These are phyloP conservation scores for Komagataella populi DNA, from an alignment of 805 yeast genomes.

Conservation along the genomic window DNA sequence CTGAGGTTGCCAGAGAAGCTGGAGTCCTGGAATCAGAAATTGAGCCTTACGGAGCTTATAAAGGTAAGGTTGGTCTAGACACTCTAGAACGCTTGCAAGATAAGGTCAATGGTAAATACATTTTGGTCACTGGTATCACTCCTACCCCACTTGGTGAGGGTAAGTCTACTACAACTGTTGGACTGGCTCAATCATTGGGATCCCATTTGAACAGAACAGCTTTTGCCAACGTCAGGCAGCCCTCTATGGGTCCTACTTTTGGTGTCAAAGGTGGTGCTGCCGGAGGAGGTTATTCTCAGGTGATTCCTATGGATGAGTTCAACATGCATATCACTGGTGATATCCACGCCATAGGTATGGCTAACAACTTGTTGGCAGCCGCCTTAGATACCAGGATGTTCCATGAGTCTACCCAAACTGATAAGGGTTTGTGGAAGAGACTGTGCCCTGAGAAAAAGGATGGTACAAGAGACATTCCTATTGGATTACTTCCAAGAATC, in stretches of 20 bases:
- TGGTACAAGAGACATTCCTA: conserved; percentile 67
- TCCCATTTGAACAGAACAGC: conserved; percentile 76
- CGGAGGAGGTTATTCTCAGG: conserved; percentile 97
- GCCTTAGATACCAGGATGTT: conserved; percentile 96
- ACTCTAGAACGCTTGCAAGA: conserved; percentile 53
- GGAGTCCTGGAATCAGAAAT: conserved; percentile 71
- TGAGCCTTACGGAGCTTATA: conserved; percentile 79
- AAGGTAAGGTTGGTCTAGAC: conserved; percentile 74
- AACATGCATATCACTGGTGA: conserved; percentile 97
- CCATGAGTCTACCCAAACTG: conserved; percentile 79
- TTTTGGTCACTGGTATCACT: conserved; percentile 92
- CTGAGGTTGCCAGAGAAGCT: conserved; percentile 62
- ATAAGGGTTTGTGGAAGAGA: conserved; percentile 68
- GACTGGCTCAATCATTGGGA: conserved; percentile 92
- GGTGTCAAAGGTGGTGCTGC: conserved; percentile 99
- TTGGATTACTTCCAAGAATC: conserved; percentile 66
- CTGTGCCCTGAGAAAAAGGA: conserved; percentile 71
- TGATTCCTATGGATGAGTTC: conserved; percentile 97
- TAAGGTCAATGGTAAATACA: conserved; percentile 66
- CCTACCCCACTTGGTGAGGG: conserved; percentile 99
- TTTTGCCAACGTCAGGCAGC: conserved; percentile 93
- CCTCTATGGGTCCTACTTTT: conserved; percentile 97
- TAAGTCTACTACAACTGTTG: conserved; percentile 91
- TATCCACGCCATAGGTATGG: conserved; percentile 91
- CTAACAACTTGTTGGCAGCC: conserved; percentile 88